Base-by-base conservation (phyloP, 768 basidiomycete species). In the Boletus reticuloceps region DNA sequence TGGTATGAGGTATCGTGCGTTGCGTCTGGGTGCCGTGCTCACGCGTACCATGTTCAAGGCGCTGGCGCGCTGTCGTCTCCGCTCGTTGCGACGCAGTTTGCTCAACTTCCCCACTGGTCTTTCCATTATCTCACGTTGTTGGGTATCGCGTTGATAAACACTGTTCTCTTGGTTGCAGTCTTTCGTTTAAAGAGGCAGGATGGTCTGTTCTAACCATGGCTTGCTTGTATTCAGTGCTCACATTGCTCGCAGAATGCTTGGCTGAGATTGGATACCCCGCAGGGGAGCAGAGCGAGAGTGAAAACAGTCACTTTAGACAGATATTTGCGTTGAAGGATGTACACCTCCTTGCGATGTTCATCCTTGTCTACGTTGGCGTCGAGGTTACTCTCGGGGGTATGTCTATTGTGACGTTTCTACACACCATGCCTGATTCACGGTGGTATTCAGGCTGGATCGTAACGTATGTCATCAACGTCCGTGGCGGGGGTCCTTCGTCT, bases 31-130 rank as follows among this genome's bases (percentile, higher is more conserved):
- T 43, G n/a, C n/a, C 22, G n/a, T 53, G 25, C 54, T 70, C 29
- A 60, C 13, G 10, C 19, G 20, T 37, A 14, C n/a, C 19, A 49
- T 20, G 4, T 45, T 17, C 11, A 61, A 89, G 87, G 88, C 19
- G 71, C 79, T 0, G 88, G 88, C 2, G 88, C 88, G 3, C 72
- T 89, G 11, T 74, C 74, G 9, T 69, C 91, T 0, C 93, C 94
- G 4, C 77, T 95, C 17, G 82, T 87, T 0, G 80, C 92, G 0
- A 95, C 94, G 0, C 88, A 92, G 54, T 94, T 95, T 59, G 77
- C 89, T 0, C 81, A 83, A 53, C 62, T 82, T 22, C 68, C 59
- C 0, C 78, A 73, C 34, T 94, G 91, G 92, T 88, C 85, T 1
- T 86, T 88, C 67, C 88, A 93, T 66, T 94, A 85, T 63, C 76